Percentiles rank a stretch among this genome's conserved stretches.
Conservation (phyloP, 257 asterid genomes). For the Fraxinus excelsior region DNA sequence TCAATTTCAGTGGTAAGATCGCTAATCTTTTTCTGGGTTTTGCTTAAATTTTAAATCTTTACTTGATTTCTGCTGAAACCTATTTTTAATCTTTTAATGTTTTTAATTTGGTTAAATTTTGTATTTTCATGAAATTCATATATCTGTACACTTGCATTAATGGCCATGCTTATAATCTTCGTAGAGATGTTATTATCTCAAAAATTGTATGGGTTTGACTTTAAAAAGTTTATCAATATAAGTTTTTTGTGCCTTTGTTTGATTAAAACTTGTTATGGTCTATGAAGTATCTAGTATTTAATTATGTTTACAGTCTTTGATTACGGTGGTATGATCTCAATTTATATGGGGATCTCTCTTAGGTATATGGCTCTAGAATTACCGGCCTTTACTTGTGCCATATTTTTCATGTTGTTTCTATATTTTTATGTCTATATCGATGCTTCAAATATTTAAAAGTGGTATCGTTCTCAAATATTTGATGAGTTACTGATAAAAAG, state of each 20-base stretch:
- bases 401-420: neutral
- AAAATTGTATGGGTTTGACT: neutral
- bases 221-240: conserved; percentile 5
- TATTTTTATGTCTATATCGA: neutral
- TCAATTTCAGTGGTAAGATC: conserved; percentile 74
- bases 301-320: neutral
- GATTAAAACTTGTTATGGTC: neutral
- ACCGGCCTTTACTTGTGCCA: neutral
- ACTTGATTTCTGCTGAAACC: neutral
- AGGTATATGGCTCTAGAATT: neutral
- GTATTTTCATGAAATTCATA: conserved; percentile 4
- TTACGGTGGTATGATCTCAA: conserved; percentile 1
- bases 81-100: neutral
- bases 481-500: neutral
- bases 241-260: neutral
- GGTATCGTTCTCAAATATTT: neutral
- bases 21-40: conserved; percentile 25
- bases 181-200: neutral
- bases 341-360: neutral
- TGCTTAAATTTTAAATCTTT: conserved; percentile 25
- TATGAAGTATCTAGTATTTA: neutral
- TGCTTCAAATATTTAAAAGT: neutral
- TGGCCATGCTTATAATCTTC: neutral
- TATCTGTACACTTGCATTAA: neutral
- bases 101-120: conserved; percentile 18